Conservation (phyloP, 2,329 filamentous ascomycete genomes). For the Epicoccum sorghinum region DNA sequence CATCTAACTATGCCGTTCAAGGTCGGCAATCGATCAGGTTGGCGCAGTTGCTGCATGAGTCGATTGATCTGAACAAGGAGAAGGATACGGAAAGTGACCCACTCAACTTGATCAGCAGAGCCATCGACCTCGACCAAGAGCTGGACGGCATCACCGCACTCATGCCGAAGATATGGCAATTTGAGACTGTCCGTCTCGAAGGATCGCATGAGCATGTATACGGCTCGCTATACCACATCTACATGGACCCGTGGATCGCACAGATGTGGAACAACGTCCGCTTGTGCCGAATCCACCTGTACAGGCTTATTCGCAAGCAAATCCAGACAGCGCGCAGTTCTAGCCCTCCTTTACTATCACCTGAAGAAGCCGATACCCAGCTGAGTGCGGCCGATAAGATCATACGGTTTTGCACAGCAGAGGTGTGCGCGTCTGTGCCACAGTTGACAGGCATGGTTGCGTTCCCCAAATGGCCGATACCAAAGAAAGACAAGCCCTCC, state of each 20-base stretch:
- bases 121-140: constrained; percentile 26
- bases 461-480: constrained; percentile 22
- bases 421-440: constrained; percentile 33
- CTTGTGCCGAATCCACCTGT: constrained; percentile 30
- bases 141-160: constrained; percentile 29
- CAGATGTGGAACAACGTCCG: constrained; percentile 43
- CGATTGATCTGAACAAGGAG: constrained; percentile 30
- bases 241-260: constrained; percentile 37
- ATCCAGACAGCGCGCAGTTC: constrained; percentile 22
- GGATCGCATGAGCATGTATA: constrained; percentile 19
- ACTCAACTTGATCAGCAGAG: constrained; percentile 18
- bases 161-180: constrained; percentile 34
- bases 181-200: constrained; percentile 18
- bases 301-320: constrained; percentile 27
- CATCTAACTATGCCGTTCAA: constrained; percentile 27
- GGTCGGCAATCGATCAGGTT: constrained; percentile 27
- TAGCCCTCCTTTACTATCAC: constrained; percentile 21
- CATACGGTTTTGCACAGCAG: constrained; percentile 17
- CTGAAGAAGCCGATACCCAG: constrained; percentile 13
- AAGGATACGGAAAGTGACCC: constrained; percentile 19
- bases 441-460: constrained; percentile 39
- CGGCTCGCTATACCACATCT: constrained; percentile 36
- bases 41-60: constrained; percentile 27
- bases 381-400: constrained; percentile 21
- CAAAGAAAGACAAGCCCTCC: not conserved